These are phyloP conservation scores for Saccharomycopsis sp. DNA, from an alignment of 805 yeast genomes.

Conservation along the genomic window DNA sequence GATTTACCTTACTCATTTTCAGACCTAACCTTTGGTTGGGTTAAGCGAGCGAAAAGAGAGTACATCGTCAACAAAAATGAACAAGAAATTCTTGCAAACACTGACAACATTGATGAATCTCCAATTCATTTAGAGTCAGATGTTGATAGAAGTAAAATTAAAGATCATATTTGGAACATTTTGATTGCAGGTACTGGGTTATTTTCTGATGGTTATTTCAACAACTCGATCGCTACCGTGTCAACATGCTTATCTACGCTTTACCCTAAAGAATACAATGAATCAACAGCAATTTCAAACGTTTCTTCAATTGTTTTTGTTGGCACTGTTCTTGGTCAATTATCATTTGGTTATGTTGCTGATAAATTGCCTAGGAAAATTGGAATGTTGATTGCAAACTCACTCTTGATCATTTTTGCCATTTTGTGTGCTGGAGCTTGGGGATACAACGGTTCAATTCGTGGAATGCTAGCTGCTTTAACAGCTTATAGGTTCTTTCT, in stretches of 20 bases:
- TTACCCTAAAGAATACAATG: constrained; percentile 56
- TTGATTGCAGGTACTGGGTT: constrained; percentile 87
- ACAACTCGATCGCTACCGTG: constrained; percentile 75
- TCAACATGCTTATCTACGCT: constrained; percentile 61
- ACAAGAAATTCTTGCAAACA: constrained; percentile 26
- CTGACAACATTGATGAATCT: constrained; percentile 22
- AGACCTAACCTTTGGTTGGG: constrained; percentile 37
- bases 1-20: constrained; percentile 41
- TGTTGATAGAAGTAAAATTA: constrained; percentile 21
- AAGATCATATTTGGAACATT: constrained; percentile 49
- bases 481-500: constrained; percentile 81
- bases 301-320: constrained; percentile 85
- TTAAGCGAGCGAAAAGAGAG: constrained; percentile 36
- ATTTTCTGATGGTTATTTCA: constrained; percentile 89
- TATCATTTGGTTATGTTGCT: constrained; percentile 71
- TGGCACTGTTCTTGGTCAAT: constrained; percentile 86
- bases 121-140: constrained; percentile 15
- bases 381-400: constrained; percentile 77
- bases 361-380: constrained; percentile 75
- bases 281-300: constrained; percentile 67
- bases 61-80: constrained; percentile 33
- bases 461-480: constrained; percentile 77
- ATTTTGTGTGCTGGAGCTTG: constrained; percentile 79
- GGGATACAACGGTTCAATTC: constrained; percentile 60
- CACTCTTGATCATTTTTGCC: constrained; percentile 69